Base-by-base conservation (phyloP, 768 basidiomycete genomes). In the Termitomyces sp. region DNA sequence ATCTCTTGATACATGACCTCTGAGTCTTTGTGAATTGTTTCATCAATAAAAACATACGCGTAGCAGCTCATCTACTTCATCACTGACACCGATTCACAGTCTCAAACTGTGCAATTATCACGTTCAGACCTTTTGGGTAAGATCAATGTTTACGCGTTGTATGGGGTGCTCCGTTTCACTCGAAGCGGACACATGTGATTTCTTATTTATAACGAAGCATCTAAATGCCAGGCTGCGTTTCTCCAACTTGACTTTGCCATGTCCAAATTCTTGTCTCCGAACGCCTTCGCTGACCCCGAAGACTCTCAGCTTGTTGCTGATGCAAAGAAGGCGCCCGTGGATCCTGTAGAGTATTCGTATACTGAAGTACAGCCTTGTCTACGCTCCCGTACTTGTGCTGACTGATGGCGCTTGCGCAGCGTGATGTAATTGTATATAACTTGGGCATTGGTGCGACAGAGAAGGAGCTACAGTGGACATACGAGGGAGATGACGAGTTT, bases 341-440 rank as follows among this genome's bases (percentile, higher is more conserved):
- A 84, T 5, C 75, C 82, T 5, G 73, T 77, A 41, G 80, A 83
- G 41, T 95, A 82, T 71, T 76, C 68, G 21, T 99, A 90, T 70
- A 84, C 86, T 8, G 93, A 97, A 70, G 79, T 75, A 62, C 24
- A 44, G 58, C 45, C n/a, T 42, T 44, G 24, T 5, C 44, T 21
- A 15, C 32, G 32, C 42, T 15, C 12, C 22, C 6, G 24, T 12
- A 12, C 28, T 32, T 42, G 26, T 28, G 14, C 24, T 15, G 4
- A 22, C 22, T 19, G 28, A 19, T 9, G n/a, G n/a, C 14, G 2
- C n/a, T 40, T 24, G 24, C 12, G 2, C 51, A 81, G 75, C 81
- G 90, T 28, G 94, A 98, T 66, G 83, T 98, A 37, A 88, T 97
- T 59, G 75, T 98, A 10, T 99, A 98, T 75, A 98, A 98, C 71